Conservation (phyloP, 345 rosid genomes). For the Ceriops zippeliana region DNA sequence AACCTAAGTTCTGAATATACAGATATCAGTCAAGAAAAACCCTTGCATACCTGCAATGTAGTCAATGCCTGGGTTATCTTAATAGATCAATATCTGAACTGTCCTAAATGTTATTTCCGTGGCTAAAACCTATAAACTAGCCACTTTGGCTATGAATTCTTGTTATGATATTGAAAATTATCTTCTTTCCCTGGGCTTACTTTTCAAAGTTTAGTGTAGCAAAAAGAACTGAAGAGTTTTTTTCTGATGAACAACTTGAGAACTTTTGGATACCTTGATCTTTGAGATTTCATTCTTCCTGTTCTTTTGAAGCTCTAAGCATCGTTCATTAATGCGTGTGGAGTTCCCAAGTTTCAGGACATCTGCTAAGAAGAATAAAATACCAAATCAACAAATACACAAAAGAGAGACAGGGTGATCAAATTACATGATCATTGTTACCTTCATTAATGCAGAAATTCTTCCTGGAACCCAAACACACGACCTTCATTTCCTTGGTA, state of each 20-base stretch:
- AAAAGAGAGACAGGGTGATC: slow-evolving; percentile 3
- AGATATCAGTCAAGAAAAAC: slow-evolving; percentile 16
- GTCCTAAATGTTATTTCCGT: background rate
- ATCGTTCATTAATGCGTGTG: slow-evolving; percentile 64
- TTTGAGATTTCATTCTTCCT: slow-evolving; percentile 55
- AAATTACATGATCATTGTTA: slow-evolving; percentile 12
- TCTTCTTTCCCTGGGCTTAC: too few species aligned
- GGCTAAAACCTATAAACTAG: too few species aligned
- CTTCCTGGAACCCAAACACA: slow-evolving; percentile 79
- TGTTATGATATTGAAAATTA: too few species aligned
- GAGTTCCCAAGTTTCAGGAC: slow-evolving; percentile 65
- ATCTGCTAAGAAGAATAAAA: slow-evolving; percentile 39
- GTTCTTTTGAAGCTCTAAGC: slow-evolving; percentile 80
- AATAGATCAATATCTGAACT: background rate
- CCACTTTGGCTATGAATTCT: too few species aligned
- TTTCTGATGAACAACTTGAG: too few species aligned
- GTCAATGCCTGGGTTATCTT: background rate
- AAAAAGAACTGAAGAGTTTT: too few species aligned
- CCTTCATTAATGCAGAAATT: slow-evolving; percentile 88
- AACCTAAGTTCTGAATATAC: slow-evolving; percentile 49
- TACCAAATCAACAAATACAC: slow-evolving; percentile 14
- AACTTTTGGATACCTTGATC: slow-evolving; percentile 48
- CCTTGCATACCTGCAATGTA: background rate
- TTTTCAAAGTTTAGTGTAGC: too few species aligned
- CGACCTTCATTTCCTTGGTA: slow-evolving; percentile 46